These are phyloP conservation scores for Wickerhamomyces sp. DNA, from an alignment of 1,139 yeast species.

Conservation along the genomic window DNA sequence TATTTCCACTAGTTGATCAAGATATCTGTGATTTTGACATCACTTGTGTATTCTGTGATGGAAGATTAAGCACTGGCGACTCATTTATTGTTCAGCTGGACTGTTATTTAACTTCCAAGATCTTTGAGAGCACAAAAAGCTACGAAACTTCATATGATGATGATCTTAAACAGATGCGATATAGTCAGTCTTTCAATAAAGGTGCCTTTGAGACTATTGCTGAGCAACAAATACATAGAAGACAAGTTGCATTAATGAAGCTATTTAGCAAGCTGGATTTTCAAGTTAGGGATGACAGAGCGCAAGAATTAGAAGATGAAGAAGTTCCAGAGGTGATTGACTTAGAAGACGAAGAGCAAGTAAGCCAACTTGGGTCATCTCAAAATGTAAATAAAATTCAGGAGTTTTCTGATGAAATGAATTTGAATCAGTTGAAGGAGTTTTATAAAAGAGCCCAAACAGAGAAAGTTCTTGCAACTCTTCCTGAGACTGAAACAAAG, in stretches of 20 bases:
- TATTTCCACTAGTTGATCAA: conserved; percentile 62
- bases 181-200: conserved; percentile 11
- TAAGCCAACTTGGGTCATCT: conserved; percentile 30
- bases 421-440: conserved; percentile 69
- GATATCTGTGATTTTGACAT: conserved; percentile 53
- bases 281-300: conserved; percentile 21
- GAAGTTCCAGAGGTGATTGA: conserved; percentile 79
- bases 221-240: conserved; percentile 48
- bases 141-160: conserved; percentile 8
- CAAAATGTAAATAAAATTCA: background rate
- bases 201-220: conserved; percentile 43
- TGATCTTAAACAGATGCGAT: conserved; percentile 19
- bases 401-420: conserved; percentile 36
- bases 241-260: conserved; percentile 54
- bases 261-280: conserved; percentile 48
- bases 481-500: conserved; percentile 68
- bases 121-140: conserved; percentile 36
- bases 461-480: conserved; percentile 59
- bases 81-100: conserved; percentile 60
- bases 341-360: conserved; percentile 66
- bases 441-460: conserved; percentile 69
- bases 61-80: conserved; percentile 68
- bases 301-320: conserved; percentile 25
- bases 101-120: conserved; percentile 49
- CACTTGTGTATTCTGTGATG: conserved; percentile 55